These are phyloP conservation scores for Haematococcus lacustris DNA, from an alignment of 139 green algal genomes.

Conservation along the genomic window DNA sequence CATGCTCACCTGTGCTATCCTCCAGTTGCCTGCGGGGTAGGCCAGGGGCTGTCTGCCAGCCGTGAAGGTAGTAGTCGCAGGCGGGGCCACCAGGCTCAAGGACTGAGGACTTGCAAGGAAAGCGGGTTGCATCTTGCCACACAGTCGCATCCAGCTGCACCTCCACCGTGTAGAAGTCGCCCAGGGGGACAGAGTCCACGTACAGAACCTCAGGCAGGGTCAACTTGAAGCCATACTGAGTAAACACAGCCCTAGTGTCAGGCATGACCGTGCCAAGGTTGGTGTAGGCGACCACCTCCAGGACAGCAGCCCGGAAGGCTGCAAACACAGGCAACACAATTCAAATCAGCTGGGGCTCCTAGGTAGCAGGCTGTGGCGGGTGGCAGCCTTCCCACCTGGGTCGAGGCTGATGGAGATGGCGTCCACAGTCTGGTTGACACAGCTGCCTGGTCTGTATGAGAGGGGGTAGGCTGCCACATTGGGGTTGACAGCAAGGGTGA, in stretches of 20 bases:
- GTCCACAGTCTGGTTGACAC: slow-evolving; percentile 30
- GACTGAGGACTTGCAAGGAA: slow-evolving; percentile 18
- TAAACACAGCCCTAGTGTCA: neutral
- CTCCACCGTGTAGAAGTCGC: slow-evolving; percentile 19
- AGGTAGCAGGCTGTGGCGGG: no score
- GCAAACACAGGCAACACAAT: no score
- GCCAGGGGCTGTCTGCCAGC: slow-evolving; percentile 24
- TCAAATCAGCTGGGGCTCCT: no score
- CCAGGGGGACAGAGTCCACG: slow-evolving; percentile 3
- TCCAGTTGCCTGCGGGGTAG: neutral
- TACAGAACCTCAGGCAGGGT: slow-evolving; percentile 7
- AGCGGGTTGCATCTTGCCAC: slow-evolving; percentile 15
- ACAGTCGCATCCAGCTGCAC: slow-evolving; percentile 5
- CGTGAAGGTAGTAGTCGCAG: slow-evolving; percentile 33
- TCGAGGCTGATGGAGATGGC: slow-evolving; percentile 19
- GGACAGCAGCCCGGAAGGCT: neutral
- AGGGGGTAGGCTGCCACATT: slow-evolving; percentile 8
- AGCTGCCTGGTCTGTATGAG: slow-evolving; percentile 16
- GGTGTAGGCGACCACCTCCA: neutral
- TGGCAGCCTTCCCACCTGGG: slow-evolving; percentile 1
- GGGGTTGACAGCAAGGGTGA: slow-evolving; percentile 7
- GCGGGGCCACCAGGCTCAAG: slow-evolving; percentile 12
- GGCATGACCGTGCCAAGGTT: neutral
- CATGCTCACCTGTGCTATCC: no score
- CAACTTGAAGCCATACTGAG: slow-evolving; percentile 1